These are phyloP conservation scores for Rhypophila decipiens DNA, from an alignment of 495 filamentous ascomycete species.

Conservation along the genomic window DNA sequence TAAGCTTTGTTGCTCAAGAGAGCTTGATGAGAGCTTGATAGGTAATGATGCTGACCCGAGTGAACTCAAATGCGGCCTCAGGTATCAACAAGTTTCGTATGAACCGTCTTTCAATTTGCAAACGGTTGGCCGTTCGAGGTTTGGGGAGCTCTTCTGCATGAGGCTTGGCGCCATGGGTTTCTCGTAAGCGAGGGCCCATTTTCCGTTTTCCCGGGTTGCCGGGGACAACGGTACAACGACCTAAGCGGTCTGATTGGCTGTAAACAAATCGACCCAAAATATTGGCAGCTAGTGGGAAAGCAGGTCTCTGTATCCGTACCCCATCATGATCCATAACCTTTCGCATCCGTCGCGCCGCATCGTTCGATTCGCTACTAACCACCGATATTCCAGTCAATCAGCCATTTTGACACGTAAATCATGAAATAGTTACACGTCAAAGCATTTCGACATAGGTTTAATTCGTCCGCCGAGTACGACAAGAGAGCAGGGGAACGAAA, in stretches of 20 bases:
- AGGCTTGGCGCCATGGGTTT: neutral
- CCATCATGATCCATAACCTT: conserved; percentile 5
- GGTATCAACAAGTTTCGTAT: no score
- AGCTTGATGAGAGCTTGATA: no score
- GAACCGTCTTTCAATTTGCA: no score
- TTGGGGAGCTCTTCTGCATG: no score
- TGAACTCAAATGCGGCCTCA: no score
- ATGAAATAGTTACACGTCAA: conserved; percentile 20
- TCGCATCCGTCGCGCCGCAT: conserved; percentile 19
- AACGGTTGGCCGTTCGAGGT: no score
- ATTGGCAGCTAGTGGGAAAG: conserved; percentile 15
- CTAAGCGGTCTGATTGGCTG: conserved; percentile 15
- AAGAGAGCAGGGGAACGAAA: neutral
- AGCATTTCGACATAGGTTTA: conserved; percentile 4
- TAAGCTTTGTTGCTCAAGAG: no score
- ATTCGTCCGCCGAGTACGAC: conserved; percentile 1
- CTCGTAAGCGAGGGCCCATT: neutral
- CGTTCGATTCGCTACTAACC: conserved; percentile 14
- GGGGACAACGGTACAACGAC: conserved; percentile 14
- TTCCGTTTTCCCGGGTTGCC: conserved; percentile 13
- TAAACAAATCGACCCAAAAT: conserved; percentile 19
- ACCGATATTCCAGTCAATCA: conserved; percentile 21
- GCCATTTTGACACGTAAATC: conserved; percentile 27
- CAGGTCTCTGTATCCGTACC: conserved; percentile 10
- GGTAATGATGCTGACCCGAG: no score